A percentile compares a stretch with the other conserved stretches of the same genome.
Evolutionary conservation across 2,329 filamentous ascomycete species (phyloP).

Genomic region (Blastomyces parvus): DNA sequence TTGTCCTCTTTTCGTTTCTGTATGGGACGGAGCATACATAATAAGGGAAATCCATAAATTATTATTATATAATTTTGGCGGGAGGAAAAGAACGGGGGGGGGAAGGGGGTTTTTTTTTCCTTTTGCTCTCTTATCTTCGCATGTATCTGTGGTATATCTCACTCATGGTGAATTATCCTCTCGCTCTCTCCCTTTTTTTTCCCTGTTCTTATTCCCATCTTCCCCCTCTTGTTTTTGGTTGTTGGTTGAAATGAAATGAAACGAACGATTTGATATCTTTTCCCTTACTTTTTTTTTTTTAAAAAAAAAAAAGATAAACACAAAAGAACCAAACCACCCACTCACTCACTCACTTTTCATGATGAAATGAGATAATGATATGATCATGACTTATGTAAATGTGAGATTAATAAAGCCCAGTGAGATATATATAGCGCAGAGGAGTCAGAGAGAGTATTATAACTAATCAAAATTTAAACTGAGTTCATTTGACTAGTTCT

Average conservation of each 20-base stretch:
- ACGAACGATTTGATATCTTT: background rate
- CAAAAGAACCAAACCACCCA: no score
- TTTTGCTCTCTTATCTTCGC: background rate
- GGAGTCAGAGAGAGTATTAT: no score
- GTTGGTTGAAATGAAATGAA: background rate
- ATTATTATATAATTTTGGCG: background rate
- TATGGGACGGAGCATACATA: background rate
- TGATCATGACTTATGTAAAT: no score
- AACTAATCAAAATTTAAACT: no score
- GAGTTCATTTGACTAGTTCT: no score
- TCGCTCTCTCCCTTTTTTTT: background rate
- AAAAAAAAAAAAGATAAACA: background rate
- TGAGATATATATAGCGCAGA: no score
- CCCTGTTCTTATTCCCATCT: background rate
- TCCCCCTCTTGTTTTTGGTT: background rate
- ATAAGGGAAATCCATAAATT: background rate
- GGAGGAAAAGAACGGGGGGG: background rate
- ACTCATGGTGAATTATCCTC: no score
- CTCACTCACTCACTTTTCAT: no score
- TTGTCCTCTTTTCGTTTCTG: conserved; percentile 1
- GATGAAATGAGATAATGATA: no score
- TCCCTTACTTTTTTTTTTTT: no score
- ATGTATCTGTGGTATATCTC: background rate
- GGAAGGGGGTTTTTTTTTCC: background rate
- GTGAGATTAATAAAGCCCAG: no score